Evolutionary conservation across 108 stramenopile species (phyloP).

Genomic region (Stephanodiscus minutulus): DNA sequence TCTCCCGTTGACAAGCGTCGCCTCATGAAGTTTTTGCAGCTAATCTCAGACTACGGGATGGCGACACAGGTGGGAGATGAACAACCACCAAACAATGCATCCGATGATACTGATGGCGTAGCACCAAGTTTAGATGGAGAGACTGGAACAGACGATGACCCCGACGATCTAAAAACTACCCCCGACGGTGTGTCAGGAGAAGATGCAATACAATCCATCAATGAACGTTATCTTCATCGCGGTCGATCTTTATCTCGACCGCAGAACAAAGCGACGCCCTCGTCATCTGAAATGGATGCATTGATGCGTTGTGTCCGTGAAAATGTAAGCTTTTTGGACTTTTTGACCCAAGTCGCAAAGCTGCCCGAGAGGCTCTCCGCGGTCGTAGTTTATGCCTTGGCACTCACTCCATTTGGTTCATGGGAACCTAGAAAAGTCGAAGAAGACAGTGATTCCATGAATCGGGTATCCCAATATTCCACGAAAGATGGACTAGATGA

Average conservation of each 20-base stretch:
- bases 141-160: constrained; percentile 1
- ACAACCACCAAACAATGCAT: constrained; percentile 4
- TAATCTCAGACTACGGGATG: constrained; percentile 81
- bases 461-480: constrained; percentile 17
- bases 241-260: constrained; percentile 88
- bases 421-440: neutral
- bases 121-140: neutral
- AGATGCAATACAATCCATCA: constrained; percentile 68
- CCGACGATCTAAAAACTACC: constrained; percentile 1
- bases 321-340: constrained; percentile 60
- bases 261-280: constrained; percentile 86
- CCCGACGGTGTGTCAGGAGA: constrained; percentile 18
- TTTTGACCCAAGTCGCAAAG: constrained; percentile 54
- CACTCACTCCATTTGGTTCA: constrained; percentile 50
- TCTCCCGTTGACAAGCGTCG: constrained; percentile 87
- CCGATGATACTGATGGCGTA: neutral
- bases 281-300: constrained; percentile 53
- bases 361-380: constrained; percentile 56
- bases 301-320: constrained; percentile 59
- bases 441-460: constrained; percentile 1
- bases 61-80: constrained; percentile 11
- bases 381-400: constrained; percentile 73
- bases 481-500: constrained; percentile 59
- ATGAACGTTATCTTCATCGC: constrained; percentile 86
- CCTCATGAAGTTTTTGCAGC: constrained; percentile 91